These are phyloP conservation scores for Beverwykella pulmonaria DNA, from an alignment of 495 filamentous ascomycete species.

Conservation along the genomic window DNA sequence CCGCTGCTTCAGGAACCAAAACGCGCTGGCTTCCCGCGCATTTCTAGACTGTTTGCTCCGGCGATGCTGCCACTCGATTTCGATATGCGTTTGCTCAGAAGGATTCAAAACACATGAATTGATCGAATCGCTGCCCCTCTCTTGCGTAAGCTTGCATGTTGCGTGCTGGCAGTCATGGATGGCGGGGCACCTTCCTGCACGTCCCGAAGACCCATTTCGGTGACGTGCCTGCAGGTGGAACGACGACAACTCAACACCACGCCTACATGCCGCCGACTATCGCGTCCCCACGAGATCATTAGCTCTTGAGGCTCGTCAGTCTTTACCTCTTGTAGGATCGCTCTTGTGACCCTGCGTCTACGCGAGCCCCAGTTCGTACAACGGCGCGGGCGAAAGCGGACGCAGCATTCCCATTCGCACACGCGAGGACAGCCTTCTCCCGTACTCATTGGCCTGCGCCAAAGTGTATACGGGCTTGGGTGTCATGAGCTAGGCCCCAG, in stretches of 20 bases:
- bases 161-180: not conserved
- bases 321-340: not conserved
- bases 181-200: not conserved
- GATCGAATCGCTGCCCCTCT: not conserved
- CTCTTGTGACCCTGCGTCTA: not conserved
- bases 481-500: constrained; percentile 13
- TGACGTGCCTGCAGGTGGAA: not conserved
- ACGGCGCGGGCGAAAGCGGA: constrained; percentile 10
- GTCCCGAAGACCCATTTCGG: not conserved
- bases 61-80: not conserved
- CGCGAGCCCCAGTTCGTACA: not conserved
- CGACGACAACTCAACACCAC: constrained; percentile 13
- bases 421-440: constrained; percentile 5
- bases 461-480: constrained; percentile 1
- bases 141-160: not conserved
- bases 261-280: not conserved
- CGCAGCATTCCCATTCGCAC: constrained; percentile 9
- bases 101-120: not conserved
- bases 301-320: not conserved
- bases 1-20: not conserved
- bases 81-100: not conserved
- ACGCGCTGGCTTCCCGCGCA: not conserved
- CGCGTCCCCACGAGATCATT: not conserved
- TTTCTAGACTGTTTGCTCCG: not conserved
- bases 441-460: constrained; percentile 21